A percentile compares a stretch with the other conserved stretches of the same genome.
These are phyloP conservation scores for Phytophthora fragariae DNA, from an alignment of 352 stramenopile genomes.

Conservation along the genomic window DNA sequence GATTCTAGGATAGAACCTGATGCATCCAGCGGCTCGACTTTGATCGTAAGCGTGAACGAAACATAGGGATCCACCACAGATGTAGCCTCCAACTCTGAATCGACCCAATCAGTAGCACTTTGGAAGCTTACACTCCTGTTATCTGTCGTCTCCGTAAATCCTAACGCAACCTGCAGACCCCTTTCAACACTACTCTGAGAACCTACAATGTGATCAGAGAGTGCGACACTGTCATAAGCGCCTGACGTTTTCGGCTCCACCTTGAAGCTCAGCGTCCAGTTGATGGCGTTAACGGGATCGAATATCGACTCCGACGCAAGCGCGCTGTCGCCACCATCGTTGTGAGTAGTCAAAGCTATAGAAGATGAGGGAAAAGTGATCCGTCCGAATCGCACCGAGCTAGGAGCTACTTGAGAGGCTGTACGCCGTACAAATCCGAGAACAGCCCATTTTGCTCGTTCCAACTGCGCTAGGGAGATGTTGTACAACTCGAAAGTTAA, in stretches of 20 bases:
- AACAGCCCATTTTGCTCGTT: slow-evolving; percentile 28
- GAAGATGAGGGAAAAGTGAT: slow-evolving; percentile 16
- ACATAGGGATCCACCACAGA: slow-evolving; percentile 12
- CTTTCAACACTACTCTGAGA: slow-evolving; percentile 4
- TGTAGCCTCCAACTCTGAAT: slow-evolving; percentile 1
- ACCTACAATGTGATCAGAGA: slow-evolving; percentile 7
- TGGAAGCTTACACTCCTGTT: slow-evolving; percentile 8
- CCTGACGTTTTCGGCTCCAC: slow-evolving; percentile 8
- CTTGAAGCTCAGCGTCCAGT: slow-evolving; percentile 26
- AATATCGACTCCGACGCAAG: slow-evolving; percentile 14
- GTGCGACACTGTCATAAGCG: not conserved
- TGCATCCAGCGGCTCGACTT: slow-evolving; percentile 9
- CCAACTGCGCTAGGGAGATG: slow-evolving; percentile 20
- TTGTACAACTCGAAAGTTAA: slow-evolving; percentile 20
- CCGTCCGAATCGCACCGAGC: slow-evolving; percentile 13
- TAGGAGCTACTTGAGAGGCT: not conserved
- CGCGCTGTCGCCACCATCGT: slow-evolving; percentile 4
- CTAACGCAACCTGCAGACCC: slow-evolving; percentile 10
- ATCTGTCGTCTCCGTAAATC: not conserved
- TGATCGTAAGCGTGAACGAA: slow-evolving; percentile 22
- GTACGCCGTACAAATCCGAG: slow-evolving; percentile 17
- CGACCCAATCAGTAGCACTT: slow-evolving; percentile 11
- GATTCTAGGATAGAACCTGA: slow-evolving; percentile 17
- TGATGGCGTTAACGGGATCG: slow-evolving; percentile 24
- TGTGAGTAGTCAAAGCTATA: slow-evolving; percentile 9